Evolutionary conservation across 495 filamentous ascomycete species (phyloP).

Genomic region (Neurospora tetraspora): DNA sequence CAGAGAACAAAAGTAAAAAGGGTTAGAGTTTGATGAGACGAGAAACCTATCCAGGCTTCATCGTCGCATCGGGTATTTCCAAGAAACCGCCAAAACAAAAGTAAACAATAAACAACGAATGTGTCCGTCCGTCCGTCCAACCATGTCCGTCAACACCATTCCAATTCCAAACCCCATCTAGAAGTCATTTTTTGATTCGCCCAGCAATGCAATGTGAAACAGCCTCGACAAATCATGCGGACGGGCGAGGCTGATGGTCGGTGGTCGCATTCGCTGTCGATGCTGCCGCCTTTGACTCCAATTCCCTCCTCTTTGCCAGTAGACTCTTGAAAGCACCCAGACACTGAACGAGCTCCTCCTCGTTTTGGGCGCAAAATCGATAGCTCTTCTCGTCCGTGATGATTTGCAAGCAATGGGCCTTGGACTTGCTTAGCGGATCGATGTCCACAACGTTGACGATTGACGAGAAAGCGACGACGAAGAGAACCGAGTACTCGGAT

Average conservation of each 20-base stretch:
- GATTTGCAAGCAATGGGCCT: slow-evolving; percentile 80
- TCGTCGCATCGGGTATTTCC: neutral
- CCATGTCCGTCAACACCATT: neutral
- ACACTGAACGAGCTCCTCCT: slow-evolving; percentile 75
- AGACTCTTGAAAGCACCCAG: slow-evolving; percentile 87
- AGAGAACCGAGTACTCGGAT: slow-evolving; percentile 75
- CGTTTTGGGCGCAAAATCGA: slow-evolving; percentile 71
- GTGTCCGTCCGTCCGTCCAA: neutral
- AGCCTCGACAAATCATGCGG: neutral
- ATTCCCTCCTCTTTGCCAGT: slow-evolving; percentile 56
- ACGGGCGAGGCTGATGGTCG: neutral
- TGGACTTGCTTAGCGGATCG: slow-evolving; percentile 75
- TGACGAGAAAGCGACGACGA: slow-evolving; percentile 67
- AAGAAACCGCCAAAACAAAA: neutral
- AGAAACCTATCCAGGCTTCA: neutral
- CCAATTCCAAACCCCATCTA: neutral
- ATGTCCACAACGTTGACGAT: slow-evolving; percentile 91
- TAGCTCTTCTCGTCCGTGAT: slow-evolving; percentile 92
- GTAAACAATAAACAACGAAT: neutral
- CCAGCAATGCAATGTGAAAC: neutral
- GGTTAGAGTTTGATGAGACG: neutral
- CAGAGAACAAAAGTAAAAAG: neutral
- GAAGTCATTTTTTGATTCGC: neutral
- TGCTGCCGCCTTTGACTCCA: slow-evolving; percentile 32
- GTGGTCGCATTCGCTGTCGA: slow-evolving; percentile 8